Evolutionary conservation across 176 grass and related monocot species (phyloP), one percentile per base, ranked within the genome.

Genomic region (Thinopyrum elongatum): DNA sequence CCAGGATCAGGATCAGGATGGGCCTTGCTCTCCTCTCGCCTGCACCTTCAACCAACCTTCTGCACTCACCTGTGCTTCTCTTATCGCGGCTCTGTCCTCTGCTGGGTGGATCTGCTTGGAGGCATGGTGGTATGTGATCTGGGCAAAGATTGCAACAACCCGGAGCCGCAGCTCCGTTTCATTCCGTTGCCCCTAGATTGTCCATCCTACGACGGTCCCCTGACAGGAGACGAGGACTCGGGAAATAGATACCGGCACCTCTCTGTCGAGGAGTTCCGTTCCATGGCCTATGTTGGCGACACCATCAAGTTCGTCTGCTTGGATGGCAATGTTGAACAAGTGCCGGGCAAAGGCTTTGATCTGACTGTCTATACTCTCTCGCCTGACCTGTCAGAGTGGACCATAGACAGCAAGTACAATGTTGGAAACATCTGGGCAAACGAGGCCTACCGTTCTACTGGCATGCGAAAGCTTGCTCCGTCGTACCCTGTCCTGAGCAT

Each of bases 271-370:
- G 82, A 63, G 25, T 33, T 7, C 12, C 70, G 55, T 23, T 46
- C 55, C 16, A 59, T 22, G 4, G 36, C 16, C 34, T 44, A 16
- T 4, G 36, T 74, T 1, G 36, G 26, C 25, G 55, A 55, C 25
- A 6, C 17, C 69, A 74, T 83, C 82, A 74, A 74, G 55, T 8
- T 83, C 17, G 35, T 83, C 35, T 4, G 35, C 69, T 16, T 74
- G 9, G 69, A 44, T 6, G 69, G 69, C 53, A 22, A 15, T 36
- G 34, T 44, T 8, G 35, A 73, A 29, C 3, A 3, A 14, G 13
- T 1, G 3, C 1, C 44, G 12, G 44, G 31, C 19, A 2, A 70
- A 8, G 16, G 22, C 19, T 5, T 70, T 10, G 22, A 10, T 5
- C 67, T 70, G 9, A 55, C 9, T 25, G 14, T 36, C 53, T 83